These are phyloP conservation scores for Fagus sylvatica DNA, from an alignment of 306 rosid species.

Conservation along the genomic window DNA sequence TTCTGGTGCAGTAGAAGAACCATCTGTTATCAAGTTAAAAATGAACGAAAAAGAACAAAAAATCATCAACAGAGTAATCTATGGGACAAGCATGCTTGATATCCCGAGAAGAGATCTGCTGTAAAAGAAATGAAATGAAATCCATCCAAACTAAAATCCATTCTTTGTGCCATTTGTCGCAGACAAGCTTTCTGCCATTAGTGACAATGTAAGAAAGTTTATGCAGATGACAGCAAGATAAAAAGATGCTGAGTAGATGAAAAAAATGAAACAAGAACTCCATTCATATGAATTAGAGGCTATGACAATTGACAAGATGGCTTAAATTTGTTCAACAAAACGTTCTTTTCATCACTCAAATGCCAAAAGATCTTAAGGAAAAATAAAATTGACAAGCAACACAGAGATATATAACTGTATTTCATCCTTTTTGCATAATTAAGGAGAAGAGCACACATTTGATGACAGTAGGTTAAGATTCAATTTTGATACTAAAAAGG, in stretches of 20 bases:
- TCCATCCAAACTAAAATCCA: neutral
- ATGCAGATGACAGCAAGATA: neutral
- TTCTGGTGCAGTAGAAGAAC: slow-evolving; percentile 38
- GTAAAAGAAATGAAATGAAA: neutral
- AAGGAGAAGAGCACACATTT: neutral
- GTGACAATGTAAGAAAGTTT: neutral
- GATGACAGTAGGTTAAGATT: neutral
- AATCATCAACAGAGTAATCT: neutral
- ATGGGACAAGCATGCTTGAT: slow-evolving; percentile 6
- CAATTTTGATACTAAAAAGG: neutral
- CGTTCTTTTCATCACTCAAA: neutral
- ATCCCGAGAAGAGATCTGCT: neutral
- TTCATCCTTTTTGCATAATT: neutral
- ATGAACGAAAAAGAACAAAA: neutral
- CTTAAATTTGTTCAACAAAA: too few relatives aligned
- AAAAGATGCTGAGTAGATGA: neutral
- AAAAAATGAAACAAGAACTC: neutral
- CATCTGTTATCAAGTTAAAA: slow-evolving; percentile 28
- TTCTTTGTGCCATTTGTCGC: neutral
- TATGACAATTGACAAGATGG: neutral
- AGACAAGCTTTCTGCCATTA: neutral
- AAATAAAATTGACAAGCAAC: neutral
- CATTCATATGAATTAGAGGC: neutral
- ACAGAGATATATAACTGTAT: neutral
- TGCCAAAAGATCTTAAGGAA: neutral